Base-by-base conservation (phyloP, 331 rosid species). In the Dryas integrifolia region DNA sequence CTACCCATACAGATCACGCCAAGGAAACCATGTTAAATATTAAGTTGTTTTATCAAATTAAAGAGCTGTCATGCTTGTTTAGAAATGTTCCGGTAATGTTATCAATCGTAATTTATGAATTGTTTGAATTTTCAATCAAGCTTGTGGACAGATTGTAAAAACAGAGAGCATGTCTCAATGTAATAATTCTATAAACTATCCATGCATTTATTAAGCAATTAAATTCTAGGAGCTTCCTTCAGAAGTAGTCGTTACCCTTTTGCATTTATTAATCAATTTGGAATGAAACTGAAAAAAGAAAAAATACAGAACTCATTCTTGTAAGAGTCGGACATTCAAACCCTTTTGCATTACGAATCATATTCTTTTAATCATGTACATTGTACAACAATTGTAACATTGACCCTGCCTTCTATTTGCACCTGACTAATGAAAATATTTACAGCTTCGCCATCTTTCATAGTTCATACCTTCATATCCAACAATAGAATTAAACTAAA, bases 1-100 rank as follows among this genome's bases (percentile, higher is more conserved):
- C 76, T 88, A 0, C 88, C 85, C 0, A 56, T 86, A 57, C 71
- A 83, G 50, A 70, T 86, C 70, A 67, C 12, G 40, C 82, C 85
- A 67, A 86, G 83, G 69, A 53, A 21, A 69, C 49, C 35, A 10
- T 4, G 5, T 3, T 11, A 58, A 26, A 30, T 5, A 14, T 16
- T 0, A 43, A 7, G 13, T 21, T 56, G 43, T 9, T 24, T 11
- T 65, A 21, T 9, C 43, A 2, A 46, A 0, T 24, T 9, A 14
- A 67, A 6, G 5, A 58, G 15, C 10, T 10, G n/a, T 26, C 5
- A 58, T 58, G 64, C 43, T 12, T 26, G 9, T 58, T 12, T 35
- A 30, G 9, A 58, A 6, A 30, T 58, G 16, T 58, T 38, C 0
- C 16, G 11, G 4, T 1, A 12, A 16, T 58, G 41, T 24, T 30